Evolutionary conservation across 208 protist species (phyloP), one percentile per base, ranked within the genome.

Genomic region (Histomonas meleagridis): DNA sequence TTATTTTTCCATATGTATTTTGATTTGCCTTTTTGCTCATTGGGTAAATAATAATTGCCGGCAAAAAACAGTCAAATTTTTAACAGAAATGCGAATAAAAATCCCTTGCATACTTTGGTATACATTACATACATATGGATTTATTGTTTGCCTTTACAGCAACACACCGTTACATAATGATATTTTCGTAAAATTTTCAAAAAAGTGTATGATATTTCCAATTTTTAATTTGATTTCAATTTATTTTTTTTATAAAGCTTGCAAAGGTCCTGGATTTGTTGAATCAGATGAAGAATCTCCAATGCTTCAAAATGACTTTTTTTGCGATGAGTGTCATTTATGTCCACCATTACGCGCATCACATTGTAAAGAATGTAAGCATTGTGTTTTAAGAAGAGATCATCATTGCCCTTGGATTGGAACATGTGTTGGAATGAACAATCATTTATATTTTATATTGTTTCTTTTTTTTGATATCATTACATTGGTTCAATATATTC

Each of bases 351-450:
- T 86, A 28, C 40, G 76, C 0, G 76, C 76, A 35, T 86, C 76
- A 32, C 76, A 86, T 55, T 86, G 76, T 28, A 86, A 86, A 86
- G 40, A 51, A 21, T 86, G 76, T 35, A 40, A 86, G n/a, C 51
- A 86, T 26, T 86, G 76, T 86, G 76, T 86, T 26, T 26, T 86
- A 12, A 86, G 76, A 28, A 86, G 26, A 86, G 76, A 86, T 55
- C 76, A 86, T 86, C 76, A 86, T 35, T 86, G 76, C 26, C 43
- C 43, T 38, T 86, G 51, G 9, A 18, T 86, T 38, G 76, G 46
- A 38, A 57, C 18, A 43, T 86, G 76, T 35, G 16, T 86, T 57
- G 76, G 76, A 51, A 86, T 86, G 76, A 46, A 46, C 32, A 86
- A 86, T 86, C 76, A 86, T 86, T 51, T 55, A 12, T 55, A 86